A percentile compares a stretch with the other conserved stretches of the same genome.
Evolutionary conservation across 306 rosid genomes (phyloP).

Genomic region (Trifolium subterraneum): DNA sequence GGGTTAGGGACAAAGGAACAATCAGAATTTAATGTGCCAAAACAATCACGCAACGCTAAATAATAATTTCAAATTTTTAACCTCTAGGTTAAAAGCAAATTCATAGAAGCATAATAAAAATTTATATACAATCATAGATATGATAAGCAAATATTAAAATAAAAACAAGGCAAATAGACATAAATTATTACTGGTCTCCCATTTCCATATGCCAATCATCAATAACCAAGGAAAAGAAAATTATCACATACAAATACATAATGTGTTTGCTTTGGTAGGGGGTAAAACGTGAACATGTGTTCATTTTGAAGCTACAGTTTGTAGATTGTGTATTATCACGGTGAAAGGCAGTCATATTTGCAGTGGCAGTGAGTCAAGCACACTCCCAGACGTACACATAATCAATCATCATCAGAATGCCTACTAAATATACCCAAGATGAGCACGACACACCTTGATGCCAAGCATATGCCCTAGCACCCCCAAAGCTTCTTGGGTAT

Average conservation of each 20-base stretch:
- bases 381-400: background rate
- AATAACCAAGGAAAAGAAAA: constrained; percentile 13
- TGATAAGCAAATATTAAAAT: constrained; percentile 6
- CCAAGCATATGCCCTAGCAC: constrained; percentile 89
- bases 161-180: background rate
- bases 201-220: constrained; percentile 10
- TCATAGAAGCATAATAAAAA: constrained; percentile 19
- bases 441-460: constrained; percentile 65
- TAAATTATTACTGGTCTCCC: background rate
- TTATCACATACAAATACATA: constrained; percentile 14
- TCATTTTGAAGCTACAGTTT: background rate
- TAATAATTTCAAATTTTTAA: background rate
- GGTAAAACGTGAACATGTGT: background rate
- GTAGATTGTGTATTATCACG: background rate
- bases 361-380: background rate
- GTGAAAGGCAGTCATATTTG: background rate
- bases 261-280: background rate
- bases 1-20: background rate
- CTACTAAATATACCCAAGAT: constrained; percentile 11
- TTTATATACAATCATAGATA: constrained; percentile 15
- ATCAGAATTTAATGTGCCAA: constrained; percentile 31
- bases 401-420: constrained; percentile 29
- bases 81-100: constrained; percentile 26
- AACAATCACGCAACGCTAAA: background rate
- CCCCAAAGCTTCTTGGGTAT: constrained; percentile 93